A percentile compares a stretch with the other conserved stretches of the same genome.
Conservation (phyloP, 208 protist species). For the Wallacemonas collosoma region DNA sequence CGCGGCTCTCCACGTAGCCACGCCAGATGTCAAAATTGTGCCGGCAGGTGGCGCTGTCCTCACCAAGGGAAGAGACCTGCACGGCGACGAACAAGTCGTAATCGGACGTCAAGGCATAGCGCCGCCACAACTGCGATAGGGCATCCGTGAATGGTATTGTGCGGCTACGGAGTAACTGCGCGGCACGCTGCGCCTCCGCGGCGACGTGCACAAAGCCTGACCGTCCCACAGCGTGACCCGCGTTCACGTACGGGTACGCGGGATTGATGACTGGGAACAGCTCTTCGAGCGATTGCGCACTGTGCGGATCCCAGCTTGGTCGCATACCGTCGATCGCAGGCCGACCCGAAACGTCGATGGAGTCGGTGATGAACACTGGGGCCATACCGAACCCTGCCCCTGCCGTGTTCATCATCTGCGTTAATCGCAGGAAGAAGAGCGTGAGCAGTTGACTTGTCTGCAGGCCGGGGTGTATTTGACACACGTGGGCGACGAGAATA, state of each 20-base stretch:
- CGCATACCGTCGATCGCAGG: constrained; percentile 63
- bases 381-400: constrained; percentile 15
- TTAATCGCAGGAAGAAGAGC: constrained; percentile 74
- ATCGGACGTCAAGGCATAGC: constrained; percentile 40
- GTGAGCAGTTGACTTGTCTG: constrained; percentile 77
- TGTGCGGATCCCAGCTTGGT: constrained; percentile 48
- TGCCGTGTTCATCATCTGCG: neutral
- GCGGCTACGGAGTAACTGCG: constrained; percentile 25
- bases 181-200: constrained; percentile 56
- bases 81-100: constrained; percentile 60
- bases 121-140: constrained; percentile 49
- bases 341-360: constrained; percentile 18
- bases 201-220: constrained; percentile 68
- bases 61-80: constrained; percentile 41
- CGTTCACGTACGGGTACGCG: constrained; percentile 96
- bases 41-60: constrained; percentile 25
- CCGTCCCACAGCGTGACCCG: constrained; percentile 88
- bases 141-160: constrained; percentile 6
- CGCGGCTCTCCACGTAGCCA: constrained; percentile 71
- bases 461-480: constrained; percentile 91
- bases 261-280: constrained; percentile 97
- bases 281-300: constrained; percentile 54
- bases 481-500: constrained; percentile 94
- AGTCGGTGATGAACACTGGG: constrained; percentile 70
- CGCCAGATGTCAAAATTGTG: constrained; percentile 53